Evolutionary conservation across 2,329 filamentous ascomycete genomes (phyloP).

Genomic region (Ophiostoma ulmi): DNA sequence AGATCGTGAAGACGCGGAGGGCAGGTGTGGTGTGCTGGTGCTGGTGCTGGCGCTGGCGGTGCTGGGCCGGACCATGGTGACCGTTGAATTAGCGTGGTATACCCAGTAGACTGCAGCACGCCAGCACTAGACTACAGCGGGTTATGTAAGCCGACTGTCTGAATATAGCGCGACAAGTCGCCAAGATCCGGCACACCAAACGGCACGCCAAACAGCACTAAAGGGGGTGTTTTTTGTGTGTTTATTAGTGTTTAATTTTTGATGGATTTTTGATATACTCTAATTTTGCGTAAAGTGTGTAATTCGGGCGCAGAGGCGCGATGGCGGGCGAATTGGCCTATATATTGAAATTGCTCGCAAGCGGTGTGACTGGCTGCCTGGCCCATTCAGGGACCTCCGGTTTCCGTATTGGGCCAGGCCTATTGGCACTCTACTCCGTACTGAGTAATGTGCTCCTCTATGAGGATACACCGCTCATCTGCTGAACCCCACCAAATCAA

Average conservation of each 20-base stretch:
- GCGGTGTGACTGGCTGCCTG: conserved; percentile 7
- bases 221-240: neutral
- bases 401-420: neutral
- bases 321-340: conserved; percentile 7
- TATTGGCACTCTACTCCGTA: neutral
- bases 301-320: neutral
- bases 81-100: neutral
- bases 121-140: neutral
- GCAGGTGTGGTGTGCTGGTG: conserved; percentile 5
- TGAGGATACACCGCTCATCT: conserved; percentile 6
- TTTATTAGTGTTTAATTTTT: neutral
- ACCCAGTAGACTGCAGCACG: neutral
- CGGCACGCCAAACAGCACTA: neutral
- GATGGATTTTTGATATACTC: neutral
- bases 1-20: neutral
- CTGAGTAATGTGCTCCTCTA: neutral
- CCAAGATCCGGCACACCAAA: conserved; percentile 9
- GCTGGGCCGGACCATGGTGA: conserved; percentile 9
- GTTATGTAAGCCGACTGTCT: neutral
- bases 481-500: conserved; percentile 2
- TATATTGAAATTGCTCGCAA: neutral
- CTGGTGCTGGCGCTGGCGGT: neutral
- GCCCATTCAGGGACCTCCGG: neutral
- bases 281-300: too few species aligned
- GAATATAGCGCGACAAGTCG: neutral